Evolutionary conservation across 345 rosid species (phyloP), one percentile per base, ranked within the genome.

Genomic region (Dimocarpus longan): DNA sequence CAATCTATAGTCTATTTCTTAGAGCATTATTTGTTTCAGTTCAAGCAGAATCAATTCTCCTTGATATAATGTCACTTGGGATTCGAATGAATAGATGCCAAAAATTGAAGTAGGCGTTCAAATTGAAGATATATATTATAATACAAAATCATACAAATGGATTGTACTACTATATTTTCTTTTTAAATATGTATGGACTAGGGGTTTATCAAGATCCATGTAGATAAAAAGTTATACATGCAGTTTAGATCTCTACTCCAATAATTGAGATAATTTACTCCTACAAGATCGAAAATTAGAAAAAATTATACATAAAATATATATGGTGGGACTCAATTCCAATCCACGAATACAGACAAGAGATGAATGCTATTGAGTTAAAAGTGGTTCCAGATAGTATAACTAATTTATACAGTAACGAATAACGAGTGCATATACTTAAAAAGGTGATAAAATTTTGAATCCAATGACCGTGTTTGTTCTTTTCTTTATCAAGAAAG

Each of bases 1-100:
- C 57, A 52, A 52, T 52, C 57, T 52, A 52, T 40, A 69, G 15
- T n/a, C 50, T 5, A 40, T 67, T 67, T 13, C 13, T 26, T 8
- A 21, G 8, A 24, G 40, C 26, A 16, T 70, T 50, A 71, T 73
- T n/a, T 42, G 44, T 39, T 73, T n/a, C n/a, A n/a, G 52, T 73
- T 57, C 39, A 39, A n/a, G 28, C 16, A 24, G 83, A 70, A 80
- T 76, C 63, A 54, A 65, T 76, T 65, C 83, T 54, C 44, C 66
- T 24, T 56, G 21, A 56, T 71, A 22, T 13, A 22, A 65, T 76
- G 76, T 64, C 77, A 54, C 50, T 70, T 72, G 19, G 71, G 69
- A 59, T 7, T 15, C 19, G 69, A 16, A 76, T n/a, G 60, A 68
- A 42, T 24, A 54, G 73, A 66, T 81, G 77, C 83, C 76, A 66